Conservation (phyloP, 2,329 filamentous ascomycete genomes). For the Colletotrichum sp. region DNA sequence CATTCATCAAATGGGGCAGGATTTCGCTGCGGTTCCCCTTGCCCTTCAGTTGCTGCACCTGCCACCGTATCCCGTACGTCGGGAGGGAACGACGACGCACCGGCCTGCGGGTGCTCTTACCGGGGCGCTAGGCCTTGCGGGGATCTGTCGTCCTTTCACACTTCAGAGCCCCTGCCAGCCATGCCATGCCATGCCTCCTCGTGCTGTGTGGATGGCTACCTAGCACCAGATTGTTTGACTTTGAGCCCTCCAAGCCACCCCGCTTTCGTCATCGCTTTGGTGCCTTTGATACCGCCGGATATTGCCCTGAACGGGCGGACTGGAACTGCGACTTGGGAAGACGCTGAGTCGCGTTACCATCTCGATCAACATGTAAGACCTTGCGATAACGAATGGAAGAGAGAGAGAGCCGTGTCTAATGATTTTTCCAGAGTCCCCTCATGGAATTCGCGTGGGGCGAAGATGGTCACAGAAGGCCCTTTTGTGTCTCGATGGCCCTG, state of each 20-base stretch:
- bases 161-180: not conserved
- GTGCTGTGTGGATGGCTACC: not conserved
- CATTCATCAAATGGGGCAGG: not conserved
- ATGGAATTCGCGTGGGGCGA: not conserved
- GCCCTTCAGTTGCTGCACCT: not conserved
- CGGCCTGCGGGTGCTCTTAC: not conserved
- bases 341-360: not conserved
- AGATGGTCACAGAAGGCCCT: not conserved
- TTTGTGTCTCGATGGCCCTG: not conserved
- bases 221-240: not conserved
- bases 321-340: not conserved
- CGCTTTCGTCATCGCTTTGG: slow-evolving; percentile 12
- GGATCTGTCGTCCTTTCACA: not conserved
- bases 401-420: not conserved
- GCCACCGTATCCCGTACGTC: not conserved
- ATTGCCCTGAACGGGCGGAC: not conserved
- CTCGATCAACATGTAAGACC: not conserved
- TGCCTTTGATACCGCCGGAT: not conserved
- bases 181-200: not conserved
- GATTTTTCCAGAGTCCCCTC: not conserved
- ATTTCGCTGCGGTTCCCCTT: not conserved
- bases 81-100: not conserved
- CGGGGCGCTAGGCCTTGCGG: not conserved
- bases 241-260: slow-evolving; percentile 5
- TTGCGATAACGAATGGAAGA: not conserved